Evolutionary conservation across 495 filamentous ascomycete genomes (phyloP).

Genomic region (Echria macrotheca): DNA sequence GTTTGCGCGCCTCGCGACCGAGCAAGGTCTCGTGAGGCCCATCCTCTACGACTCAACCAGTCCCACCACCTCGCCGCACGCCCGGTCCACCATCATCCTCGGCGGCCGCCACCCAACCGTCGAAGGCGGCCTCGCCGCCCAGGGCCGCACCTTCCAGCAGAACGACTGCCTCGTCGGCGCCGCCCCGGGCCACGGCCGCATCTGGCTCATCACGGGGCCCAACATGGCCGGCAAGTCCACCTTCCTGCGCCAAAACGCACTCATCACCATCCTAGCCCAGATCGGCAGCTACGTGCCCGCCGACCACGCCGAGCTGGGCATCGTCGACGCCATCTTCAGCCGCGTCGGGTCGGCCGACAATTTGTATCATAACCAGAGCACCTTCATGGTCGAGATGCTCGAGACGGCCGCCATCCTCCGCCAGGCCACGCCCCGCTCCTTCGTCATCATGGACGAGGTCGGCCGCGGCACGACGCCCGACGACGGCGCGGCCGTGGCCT

Average conservation of each 20-base stretch:
- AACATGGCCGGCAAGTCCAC: conserved; percentile 99
- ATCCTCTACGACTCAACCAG: conserved; percentile 52
- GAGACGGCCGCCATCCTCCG: conserved; percentile 67
- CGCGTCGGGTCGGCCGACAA: conserved; percentile 91
- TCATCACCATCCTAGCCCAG: conserved; percentile 90
- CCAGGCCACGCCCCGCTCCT: conserved; percentile 60
- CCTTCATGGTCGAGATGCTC: conserved; percentile 89
- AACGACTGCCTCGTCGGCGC: conserved; percentile 84
- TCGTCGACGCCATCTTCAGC: conserved; percentile 90
- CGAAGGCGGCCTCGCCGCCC: conserved; percentile 68
- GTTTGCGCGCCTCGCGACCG: conserved; percentile 69
- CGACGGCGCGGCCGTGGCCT: conserved; percentile 85
- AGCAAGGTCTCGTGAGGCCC: conserved; percentile 68
- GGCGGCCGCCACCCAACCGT: conserved; percentile 88
- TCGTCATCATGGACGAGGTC: conserved; percentile 99
- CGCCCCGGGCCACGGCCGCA: conserved; percentile 48
- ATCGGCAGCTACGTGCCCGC: conserved; percentile 90
- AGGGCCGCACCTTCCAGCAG: conserved; percentile 75
- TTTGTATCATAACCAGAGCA: conserved; percentile 84
- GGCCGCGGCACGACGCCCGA: conserved; percentile 89
- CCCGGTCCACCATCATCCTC: conserved; percentile 52
- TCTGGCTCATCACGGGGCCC: conserved; percentile 93
- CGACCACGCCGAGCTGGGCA: conserved; percentile 71
- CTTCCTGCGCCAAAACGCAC: conserved; percentile 87
- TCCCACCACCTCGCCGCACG: conserved; percentile 9